Evolutionary conservation across 331 rosid genomes (phyloP), one percentile per base, ranked within the genome.

Genomic region (Pyrus hybrid): DNA sequence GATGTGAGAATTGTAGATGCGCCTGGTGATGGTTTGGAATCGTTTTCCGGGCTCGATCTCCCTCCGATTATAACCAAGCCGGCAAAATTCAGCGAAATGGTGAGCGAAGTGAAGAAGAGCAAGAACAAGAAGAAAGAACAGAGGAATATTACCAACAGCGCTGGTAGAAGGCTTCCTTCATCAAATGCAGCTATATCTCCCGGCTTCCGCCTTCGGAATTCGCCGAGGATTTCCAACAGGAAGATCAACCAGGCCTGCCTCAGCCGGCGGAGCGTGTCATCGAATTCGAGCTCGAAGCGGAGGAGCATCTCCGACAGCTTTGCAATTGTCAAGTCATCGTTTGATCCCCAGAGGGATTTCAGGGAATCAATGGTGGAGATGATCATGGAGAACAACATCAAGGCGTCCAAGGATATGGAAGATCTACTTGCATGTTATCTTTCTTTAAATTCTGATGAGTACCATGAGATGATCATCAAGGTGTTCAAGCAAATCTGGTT

Each of bases 401-500:
- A 89, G 73, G 84, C 79, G 2, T 92, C 97, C 1, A 90, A 86
- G 86, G 99, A 92, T 58, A 83, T 92, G 83, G 99, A 95, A 70
- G 99, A 95, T 67, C 99, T 95, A 82, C 97, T 95, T 77, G 97
- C 97, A 58, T 95, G 99, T 47, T 95, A 92, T 73, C 97, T 95
- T 8, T 86, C 93, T 45, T 70, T 95, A 51, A 95, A 95, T 73
- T 85, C 97, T 45, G 93, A 95, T 73, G 97, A 92, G 80, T 92
- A 95, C 76, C 99, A 95, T 72, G 90, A 85, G 20, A 79, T 90
- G 65, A 95, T 95, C 72, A 86, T 95, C 88, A 83, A 89, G 63
- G 97, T 95, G 69, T 95, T 95, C 89, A 95, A 92, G 89, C 97
- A 95, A 93, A 90, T 95, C 45, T 95, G 99, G 99, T 90, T 89